Percentiles rank a stretch among this genome's conserved stretches.
Evolutionary conservation across 768 basidiomycete species (phyloP).

Genomic region (Suillus bovinus): DNA sequence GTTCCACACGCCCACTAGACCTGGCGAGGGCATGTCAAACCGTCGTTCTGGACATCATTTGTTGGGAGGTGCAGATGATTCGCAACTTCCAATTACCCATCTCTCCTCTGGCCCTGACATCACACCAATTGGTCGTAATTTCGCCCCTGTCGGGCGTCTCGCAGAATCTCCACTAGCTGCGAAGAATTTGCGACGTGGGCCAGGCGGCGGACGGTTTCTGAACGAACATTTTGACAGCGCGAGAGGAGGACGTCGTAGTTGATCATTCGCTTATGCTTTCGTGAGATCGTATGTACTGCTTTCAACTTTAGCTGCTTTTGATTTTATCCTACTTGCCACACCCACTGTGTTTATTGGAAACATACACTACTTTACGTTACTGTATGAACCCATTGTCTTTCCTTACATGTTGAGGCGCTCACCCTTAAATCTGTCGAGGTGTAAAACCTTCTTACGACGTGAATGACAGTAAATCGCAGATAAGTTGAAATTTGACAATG

Average conservation of each 20-base stretch:
- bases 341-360: not conserved
- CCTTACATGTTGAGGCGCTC: not conserved
- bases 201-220: conserved; percentile 10
- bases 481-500: not conserved
- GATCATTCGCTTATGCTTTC: not conserved
- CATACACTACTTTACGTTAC: not conserved
- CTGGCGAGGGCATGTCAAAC: conserved; percentile 23
- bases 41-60: conserved; percentile 16
- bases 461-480: not conserved
- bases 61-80: conserved; percentile 24
- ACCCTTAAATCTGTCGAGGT: not conserved
- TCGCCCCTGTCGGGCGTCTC: conserved; percentile 20
- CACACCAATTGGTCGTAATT: conserved; percentile 52
- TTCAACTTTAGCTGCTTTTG: not conserved
- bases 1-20: conserved; percentile 56
- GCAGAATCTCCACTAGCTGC: conserved; percentile 30
- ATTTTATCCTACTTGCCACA: conserved; percentile 2
- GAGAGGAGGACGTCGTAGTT: conserved; percentile 5
- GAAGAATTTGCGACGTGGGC: conserved; percentile 26
- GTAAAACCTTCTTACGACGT: not conserved
- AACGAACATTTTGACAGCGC: conserved; percentile 8
- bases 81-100: conserved; percentile 18
- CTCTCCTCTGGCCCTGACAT: conserved; percentile 37
- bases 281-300: conserved; percentile 4
- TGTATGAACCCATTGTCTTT: not conserved